These are phyloP conservation scores for Pseudozyma pruni DNA, from an alignment of 1,284 basidiomycete species.

Conservation along the genomic window DNA sequence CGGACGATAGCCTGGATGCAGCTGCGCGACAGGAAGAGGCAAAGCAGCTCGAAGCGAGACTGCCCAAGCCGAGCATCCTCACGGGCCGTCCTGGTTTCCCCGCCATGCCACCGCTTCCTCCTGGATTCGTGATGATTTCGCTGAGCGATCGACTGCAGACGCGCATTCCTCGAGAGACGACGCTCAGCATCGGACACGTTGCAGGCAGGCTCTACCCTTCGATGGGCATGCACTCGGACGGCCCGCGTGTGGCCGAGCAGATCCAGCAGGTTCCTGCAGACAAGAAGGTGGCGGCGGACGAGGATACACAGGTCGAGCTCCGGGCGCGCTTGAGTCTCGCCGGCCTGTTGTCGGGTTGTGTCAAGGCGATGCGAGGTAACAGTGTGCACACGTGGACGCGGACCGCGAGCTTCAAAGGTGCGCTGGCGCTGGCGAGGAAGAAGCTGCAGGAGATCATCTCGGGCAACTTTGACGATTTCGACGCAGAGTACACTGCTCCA, in stretches of 20 bases:
- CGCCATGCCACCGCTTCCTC: slow-evolving; percentile 35
- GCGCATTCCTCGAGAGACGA: slow-evolving; percentile 30
- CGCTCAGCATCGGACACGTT: slow-evolving; percentile 24
- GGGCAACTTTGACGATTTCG: slow-evolving; percentile 5
- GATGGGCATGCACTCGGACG: slow-evolving; percentile 42
- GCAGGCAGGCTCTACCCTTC: slow-evolving; percentile 47
- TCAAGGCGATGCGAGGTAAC: slow-evolving; percentile 39
- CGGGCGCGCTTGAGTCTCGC: slow-evolving; percentile 37
- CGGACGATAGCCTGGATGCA: slow-evolving; percentile 17
- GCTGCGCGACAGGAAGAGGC: slow-evolving; percentile 22
- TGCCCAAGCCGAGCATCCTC: slow-evolving; percentile 39
- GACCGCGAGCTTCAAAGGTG: slow-evolving; percentile 19
- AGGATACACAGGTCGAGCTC: slow-evolving; percentile 41
- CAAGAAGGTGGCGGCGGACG: slow-evolving; percentile 29
- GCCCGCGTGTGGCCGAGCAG: slow-evolving; percentile 41
- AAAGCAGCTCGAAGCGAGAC: slow-evolving; percentile 17
- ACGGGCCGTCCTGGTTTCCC: slow-evolving; percentile 35
- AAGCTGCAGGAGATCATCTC: slow-evolving; percentile 7
- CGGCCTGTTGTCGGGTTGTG: slow-evolving; percentile 39
- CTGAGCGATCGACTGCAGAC: slow-evolving; percentile 32
- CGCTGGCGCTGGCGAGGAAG: slow-evolving; percentile 10
- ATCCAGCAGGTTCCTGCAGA: slow-evolving; percentile 19
- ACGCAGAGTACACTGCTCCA: slow-evolving; percentile 5
- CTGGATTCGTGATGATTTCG: slow-evolving; percentile 42
- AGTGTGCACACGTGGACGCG: slow-evolving; percentile 22